Conservation (phyloP, 257 asterid species). For the Agastache rugosa region DNA sequence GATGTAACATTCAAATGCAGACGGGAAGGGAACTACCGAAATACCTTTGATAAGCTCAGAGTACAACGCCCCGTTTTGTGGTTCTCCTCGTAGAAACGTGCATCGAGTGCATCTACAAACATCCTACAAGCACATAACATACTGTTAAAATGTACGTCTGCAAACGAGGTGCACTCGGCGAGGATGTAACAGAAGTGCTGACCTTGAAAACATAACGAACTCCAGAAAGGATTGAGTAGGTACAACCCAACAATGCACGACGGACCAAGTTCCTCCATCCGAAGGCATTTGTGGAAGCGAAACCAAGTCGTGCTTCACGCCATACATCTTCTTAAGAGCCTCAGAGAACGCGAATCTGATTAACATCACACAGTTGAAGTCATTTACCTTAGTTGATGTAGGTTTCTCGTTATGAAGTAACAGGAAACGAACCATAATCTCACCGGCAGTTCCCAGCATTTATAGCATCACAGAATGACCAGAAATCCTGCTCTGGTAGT, state of each 20-base stretch:
- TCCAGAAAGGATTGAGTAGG: constrained; percentile 88
- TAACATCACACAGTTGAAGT: constrained; percentile 3
- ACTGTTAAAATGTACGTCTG: background rate
- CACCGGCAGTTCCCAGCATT: constrained; percentile 94
- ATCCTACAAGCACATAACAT: constrained; percentile 51
- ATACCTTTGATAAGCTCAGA: constrained; percentile 74
- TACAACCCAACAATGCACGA: constrained; percentile 81
- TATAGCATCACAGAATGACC: constrained; percentile 90
- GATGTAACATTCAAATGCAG: background rate
- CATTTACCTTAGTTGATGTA: background rate
- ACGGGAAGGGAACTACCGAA: no score
- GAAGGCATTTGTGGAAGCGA: constrained; percentile 81
- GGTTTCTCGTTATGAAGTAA: background rate
- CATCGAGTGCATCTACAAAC: constrained; percentile 83
- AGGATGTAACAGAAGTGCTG: constrained; percentile 18
- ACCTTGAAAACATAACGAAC: constrained; percentile 96
- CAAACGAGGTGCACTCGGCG: background rate
- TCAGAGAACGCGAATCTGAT: constrained; percentile 77
- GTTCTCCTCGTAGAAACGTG: constrained; percentile 66
- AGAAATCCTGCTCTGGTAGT: constrained; percentile 63
- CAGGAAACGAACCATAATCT: constrained; percentile 34
- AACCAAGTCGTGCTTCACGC: constrained; percentile 57
- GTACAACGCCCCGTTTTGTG: constrained; percentile 64
- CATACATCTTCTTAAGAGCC: constrained; percentile 78
- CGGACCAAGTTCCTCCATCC: constrained; percentile 81